These are phyloP conservation scores for Fusarium circinatum DNA, from an alignment of 2,329 filamentous ascomycete species.

Conservation along the genomic window DNA sequence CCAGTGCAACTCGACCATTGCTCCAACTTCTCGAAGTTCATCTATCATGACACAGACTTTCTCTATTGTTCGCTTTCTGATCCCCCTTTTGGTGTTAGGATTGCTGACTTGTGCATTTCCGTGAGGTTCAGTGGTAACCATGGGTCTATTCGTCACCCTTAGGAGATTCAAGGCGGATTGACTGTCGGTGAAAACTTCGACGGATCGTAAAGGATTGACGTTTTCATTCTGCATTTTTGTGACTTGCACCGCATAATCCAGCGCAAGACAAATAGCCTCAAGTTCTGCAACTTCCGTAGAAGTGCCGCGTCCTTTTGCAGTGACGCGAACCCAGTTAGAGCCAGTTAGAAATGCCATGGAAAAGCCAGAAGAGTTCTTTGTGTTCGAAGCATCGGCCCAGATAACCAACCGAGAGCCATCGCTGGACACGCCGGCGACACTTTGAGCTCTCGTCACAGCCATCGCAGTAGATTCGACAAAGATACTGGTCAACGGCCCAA, in stretches of 20 bases:
- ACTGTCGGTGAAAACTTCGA: neutral
- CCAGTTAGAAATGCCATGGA: neutral
- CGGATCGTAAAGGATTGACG: neutral
- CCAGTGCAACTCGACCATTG: neutral
- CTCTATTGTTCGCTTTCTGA: neutral
- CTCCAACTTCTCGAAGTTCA: neutral
- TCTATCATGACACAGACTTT: neutral
- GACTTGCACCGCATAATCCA: neutral
- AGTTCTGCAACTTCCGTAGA: neutral
- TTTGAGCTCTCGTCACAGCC: neutral
- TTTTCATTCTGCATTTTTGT: neutral
- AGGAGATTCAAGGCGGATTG: neutral
- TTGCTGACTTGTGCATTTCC: neutral
- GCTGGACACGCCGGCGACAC: neutral
- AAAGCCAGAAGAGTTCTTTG: neutral
- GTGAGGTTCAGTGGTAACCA: neutral
- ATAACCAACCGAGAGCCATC: neutral
- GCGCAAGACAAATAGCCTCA: neutral
- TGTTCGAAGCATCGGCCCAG: neutral
- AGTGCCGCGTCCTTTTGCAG: neutral
- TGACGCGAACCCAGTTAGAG: neutral
- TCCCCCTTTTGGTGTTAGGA: neutral
- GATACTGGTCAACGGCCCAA: neutral
- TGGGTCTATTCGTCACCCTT: neutral
- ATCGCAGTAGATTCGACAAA: neutral